Evolutionary conservation across 2,329 filamentous ascomycete species (phyloP).

Genomic region (Fusarium sp.): DNA sequence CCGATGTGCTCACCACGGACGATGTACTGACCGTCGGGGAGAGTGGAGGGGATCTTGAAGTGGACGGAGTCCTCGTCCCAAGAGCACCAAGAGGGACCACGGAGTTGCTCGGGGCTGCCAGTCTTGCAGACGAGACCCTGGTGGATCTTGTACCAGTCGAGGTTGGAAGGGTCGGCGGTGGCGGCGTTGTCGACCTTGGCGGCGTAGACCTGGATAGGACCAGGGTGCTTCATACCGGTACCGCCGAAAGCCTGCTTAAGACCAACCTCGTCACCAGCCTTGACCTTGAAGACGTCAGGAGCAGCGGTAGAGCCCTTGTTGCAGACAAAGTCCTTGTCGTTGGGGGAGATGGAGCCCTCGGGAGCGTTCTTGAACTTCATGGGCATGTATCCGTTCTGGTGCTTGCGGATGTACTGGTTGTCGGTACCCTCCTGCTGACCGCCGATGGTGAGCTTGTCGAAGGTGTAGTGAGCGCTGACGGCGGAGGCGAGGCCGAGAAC

Average conservation of each 20-base stretch:
- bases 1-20: constrained; percentile 37
- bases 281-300: constrained; percentile 16
- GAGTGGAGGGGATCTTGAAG: constrained; percentile 24
- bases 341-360: constrained; percentile 16
- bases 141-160: constrained; percentile 24
- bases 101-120: constrained; percentile 10
- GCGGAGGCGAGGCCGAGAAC: constrained; percentile 15
- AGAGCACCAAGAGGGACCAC: constrained; percentile 19
- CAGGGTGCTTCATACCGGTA: constrained; percentile 19
- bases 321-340: constrained; percentile 23
- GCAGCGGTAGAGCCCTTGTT: constrained; percentile 11
- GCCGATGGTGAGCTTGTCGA: constrained; percentile 17
- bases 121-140: constrained; percentile 18
- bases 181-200: constrained; percentile 3
- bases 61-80: constrained; percentile 19
- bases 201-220: constrained; percentile 20
- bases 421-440: background rate
- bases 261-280: constrained; percentile 21
- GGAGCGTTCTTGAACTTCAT: constrained; percentile 19
- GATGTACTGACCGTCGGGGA: constrained; percentile 26
- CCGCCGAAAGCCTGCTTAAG: constrained; percentile 19
- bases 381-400: constrained; percentile 23
- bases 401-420: constrained; percentile 24
- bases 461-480: constrained; percentile 24
- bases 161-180: background rate